Evolutionary conservation across 352 stramenopile genomes (phyloP).

Genomic region (Lagenidium giganteum): DNA sequence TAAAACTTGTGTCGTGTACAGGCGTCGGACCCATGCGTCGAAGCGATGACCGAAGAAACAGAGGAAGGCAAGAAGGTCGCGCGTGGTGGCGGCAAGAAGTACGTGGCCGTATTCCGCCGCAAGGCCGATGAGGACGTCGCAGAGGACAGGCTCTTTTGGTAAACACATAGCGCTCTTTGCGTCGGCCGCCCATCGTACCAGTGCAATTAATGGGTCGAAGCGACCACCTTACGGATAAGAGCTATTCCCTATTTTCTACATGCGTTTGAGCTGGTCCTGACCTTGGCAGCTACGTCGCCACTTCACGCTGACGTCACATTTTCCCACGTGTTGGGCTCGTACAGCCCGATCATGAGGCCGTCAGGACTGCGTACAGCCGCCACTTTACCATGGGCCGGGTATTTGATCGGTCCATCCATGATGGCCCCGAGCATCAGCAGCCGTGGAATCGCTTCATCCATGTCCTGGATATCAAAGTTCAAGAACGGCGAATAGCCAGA

Average conservation of each 20-base stretch:
- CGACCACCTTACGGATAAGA: no score
- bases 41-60: conserved; percentile 92
- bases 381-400: conserved; percentile 86
- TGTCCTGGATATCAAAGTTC: conserved; percentile 89
- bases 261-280: no score
- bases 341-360: conserved; percentile 90
- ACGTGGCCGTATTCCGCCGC: conserved; percentile 63
- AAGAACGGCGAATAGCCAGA: conserved; percentile 88
- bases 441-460: conserved; percentile 82
- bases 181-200: no score
- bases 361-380: conserved; percentile 84
- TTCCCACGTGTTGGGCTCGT: conserved; percentile 86
- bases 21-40: conserved; percentile 86
- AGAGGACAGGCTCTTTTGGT: conserved; percentile 53
- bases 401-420: conserved; percentile 92
- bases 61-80: conserved; percentile 98
- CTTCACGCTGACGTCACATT: conserved; percentile 75
- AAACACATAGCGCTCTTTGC: no score
- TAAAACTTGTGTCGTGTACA: no score
- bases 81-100: conserved; percentile 81
- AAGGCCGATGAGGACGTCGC: conserved; percentile 40
- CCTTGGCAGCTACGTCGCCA: no score
- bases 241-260: no score
- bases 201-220: no score
- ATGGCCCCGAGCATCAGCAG: conserved; percentile 83